Evolutionary conservation across 2,329 filamentous ascomycete genomes (phyloP).

Genomic region (Diaporthe vexans): DNA sequence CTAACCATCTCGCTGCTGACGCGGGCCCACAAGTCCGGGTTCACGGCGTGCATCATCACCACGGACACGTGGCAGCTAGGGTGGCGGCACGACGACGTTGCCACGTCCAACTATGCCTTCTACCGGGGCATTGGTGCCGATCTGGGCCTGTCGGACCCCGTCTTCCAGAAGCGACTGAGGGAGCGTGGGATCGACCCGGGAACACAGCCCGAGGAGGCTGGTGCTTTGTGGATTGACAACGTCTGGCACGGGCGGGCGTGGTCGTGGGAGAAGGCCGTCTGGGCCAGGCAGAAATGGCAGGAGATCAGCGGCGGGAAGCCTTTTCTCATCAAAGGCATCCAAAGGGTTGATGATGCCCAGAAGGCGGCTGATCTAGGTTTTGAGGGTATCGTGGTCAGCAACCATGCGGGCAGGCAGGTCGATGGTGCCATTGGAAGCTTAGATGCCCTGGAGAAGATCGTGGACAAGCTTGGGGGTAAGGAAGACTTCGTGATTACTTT

Average conservation of each 20-base stretch:
- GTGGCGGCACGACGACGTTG: conserved; percentile 72
- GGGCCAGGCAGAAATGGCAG: conserved; percentile 73
- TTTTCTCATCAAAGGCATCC: conserved; percentile 74
- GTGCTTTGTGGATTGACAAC: conserved; percentile 72
- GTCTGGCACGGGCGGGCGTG: conserved; percentile 75
- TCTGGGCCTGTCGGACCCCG: conserved; percentile 70
- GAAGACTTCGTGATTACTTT: conserved; percentile 64
- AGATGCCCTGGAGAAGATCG: conserved; percentile 72
- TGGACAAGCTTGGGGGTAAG: conserved; percentile 54
- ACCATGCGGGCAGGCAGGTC: conserved; percentile 71
- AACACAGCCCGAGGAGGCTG: conserved; percentile 65
- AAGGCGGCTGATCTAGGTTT: conserved; percentile 69
- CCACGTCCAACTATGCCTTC: conserved; percentile 72
- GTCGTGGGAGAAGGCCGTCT: conserved; percentile 74
- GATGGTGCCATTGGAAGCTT: conserved; percentile 72
- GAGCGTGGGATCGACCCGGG: conserved; percentile 67
- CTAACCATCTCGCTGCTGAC: conserved; percentile 68
- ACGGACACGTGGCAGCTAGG: conserved; percentile 75
- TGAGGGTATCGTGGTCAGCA: conserved; percentile 73
- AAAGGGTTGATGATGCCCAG: conserved; percentile 69
- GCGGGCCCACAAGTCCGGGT: conserved; percentile 68
- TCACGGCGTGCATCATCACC: conserved; percentile 70
- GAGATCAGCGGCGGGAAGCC: conserved; percentile 69
- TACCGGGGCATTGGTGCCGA: conserved; percentile 72
- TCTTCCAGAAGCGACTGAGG: conserved; percentile 67